A percentile compares a stretch with the other conserved stretches of the same genome.
These are phyloP conservation scores for Syzygium oleosum DNA, from an alignment of 345 rosid species.

Conservation along the genomic window DNA sequence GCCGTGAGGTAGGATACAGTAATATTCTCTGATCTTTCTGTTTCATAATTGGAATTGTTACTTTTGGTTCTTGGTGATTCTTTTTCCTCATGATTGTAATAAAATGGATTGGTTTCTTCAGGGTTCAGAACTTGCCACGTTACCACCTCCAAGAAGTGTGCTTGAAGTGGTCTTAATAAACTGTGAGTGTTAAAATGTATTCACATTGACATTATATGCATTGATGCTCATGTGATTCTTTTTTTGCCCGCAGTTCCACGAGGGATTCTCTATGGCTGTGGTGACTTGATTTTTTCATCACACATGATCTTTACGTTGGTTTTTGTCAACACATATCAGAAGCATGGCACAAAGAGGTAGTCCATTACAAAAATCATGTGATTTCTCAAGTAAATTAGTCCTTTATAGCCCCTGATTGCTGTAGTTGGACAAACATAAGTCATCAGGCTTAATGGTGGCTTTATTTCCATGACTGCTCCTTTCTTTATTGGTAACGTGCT, in stretches of 20 bases:
- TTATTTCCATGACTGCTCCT: background rate
- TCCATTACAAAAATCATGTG: background rate
- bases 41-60: background rate
- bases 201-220: background rate
- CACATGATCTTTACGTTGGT: constrained; percentile 75
- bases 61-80: background rate
- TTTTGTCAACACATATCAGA: constrained; percentile 71
- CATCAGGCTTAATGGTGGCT: background rate
- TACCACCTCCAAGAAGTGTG: constrained; percentile 54
- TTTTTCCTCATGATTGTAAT: background rate
- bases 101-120: constrained; percentile 4
- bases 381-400: background rate
- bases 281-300: constrained; percentile 90
- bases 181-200: constrained; percentile 28
- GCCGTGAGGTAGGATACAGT: constrained; percentile 49
- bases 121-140: constrained; percentile 69
- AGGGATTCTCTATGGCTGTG: constrained; percentile 68
- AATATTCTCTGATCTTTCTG: background rate
- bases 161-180: constrained; percentile 54
- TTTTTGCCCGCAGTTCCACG: constrained; percentile 51
- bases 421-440: background rate
- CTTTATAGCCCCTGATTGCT: background rate
- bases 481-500: background rate
- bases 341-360: constrained; percentile 62
- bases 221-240: constrained; percentile 4